These are phyloP conservation scores for Melianthus villosus DNA, from an alignment of 441 rosid species.

Conservation along the genomic window DNA sequence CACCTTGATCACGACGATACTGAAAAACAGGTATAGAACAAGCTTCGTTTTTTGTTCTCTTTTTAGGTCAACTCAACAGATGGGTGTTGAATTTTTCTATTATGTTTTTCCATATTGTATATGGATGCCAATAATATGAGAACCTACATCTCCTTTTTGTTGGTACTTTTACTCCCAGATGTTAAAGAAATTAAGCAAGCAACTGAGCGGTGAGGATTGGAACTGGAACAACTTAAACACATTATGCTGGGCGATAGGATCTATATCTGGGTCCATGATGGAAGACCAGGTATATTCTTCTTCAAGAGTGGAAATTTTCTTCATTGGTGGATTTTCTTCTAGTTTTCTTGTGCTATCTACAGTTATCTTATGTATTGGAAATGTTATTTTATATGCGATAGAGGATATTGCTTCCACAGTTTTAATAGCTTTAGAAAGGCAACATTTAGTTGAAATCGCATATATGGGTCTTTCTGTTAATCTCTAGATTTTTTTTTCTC, in stretches of 20 bases:
- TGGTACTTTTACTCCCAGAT: slow-evolving; percentile 33
- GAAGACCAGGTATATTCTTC: slow-evolving; percentile 72
- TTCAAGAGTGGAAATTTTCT: background rate
- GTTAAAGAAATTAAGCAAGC: slow-evolving; percentile 90
- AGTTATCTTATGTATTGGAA: too few relatives aligned
- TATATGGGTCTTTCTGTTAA: too few relatives aligned
- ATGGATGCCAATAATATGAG: background rate
- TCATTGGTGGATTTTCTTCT: too few relatives aligned
- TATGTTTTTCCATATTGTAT: background rate
- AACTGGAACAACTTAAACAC: slow-evolving; percentile 95
- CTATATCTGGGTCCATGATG: slow-evolving; percentile 97
- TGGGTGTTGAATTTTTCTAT: background rate
- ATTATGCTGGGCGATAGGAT: slow-evolving; percentile 98
- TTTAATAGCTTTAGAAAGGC: too few relatives aligned
- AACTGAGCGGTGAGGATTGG: slow-evolving; percentile 96
- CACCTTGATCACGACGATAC: slow-evolving; percentile 99
- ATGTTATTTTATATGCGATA: too few relatives aligned
- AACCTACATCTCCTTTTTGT: background rate
- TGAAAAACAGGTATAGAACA: slow-evolving; percentile 69
- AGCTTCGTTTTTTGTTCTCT: too few relatives aligned
- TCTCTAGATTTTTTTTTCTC: too few relatives aligned
- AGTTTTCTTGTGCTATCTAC: too few relatives aligned
- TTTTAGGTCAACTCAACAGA: background rate
- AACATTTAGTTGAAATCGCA: too few relatives aligned
- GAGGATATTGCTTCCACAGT: too few relatives aligned